Conservation (phyloP, 345 rosid species). For the Toxicodendron radicans region DNA sequence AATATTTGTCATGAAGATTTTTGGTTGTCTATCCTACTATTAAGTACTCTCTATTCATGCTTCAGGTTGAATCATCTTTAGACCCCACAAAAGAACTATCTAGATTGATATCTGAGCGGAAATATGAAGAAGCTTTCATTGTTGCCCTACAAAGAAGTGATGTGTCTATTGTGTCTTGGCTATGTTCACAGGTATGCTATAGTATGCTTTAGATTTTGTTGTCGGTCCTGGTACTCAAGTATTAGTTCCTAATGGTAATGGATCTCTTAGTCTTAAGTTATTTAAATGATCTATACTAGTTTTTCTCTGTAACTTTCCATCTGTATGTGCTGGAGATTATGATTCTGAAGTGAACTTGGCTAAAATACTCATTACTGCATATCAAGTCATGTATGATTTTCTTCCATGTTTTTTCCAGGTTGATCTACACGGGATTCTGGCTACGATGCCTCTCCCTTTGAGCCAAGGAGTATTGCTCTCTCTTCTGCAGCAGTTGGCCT, state of each 20-base stretch:
- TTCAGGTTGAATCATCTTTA: constrained; percentile 59
- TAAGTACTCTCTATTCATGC: constrained; percentile 12
- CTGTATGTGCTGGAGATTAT: neutral
- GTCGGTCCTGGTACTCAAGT: too few relatives aligned
- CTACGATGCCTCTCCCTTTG: constrained; percentile 58
- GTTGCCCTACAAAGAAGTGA: constrained; percentile 80
- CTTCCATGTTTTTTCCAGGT: constrained; percentile 41
- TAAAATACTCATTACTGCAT: neutral
- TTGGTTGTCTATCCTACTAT: neutral
- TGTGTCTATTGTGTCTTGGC: constrained; percentile 77
- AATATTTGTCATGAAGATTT: neutral
- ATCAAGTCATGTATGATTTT: neutral
- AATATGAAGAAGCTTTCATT: constrained; percentile 82
- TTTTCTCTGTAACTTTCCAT: neutral
- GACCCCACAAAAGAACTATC: constrained; percentile 76
- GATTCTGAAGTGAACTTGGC: neutral
- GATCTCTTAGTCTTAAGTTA: too few relatives aligned
- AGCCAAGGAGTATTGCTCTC: constrained; percentile 90
- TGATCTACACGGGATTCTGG: constrained; percentile 56
- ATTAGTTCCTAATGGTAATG: neutral
- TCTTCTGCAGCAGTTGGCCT: constrained; percentile 83
- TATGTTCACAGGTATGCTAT: constrained; percentile 71
- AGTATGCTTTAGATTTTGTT: too few relatives aligned
- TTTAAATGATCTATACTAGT: neutral
- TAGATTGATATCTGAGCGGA: constrained; percentile 61